Base-by-base conservation (phyloP, 208 protist genomes). In the Acanthamoeba healyi region DNA sequence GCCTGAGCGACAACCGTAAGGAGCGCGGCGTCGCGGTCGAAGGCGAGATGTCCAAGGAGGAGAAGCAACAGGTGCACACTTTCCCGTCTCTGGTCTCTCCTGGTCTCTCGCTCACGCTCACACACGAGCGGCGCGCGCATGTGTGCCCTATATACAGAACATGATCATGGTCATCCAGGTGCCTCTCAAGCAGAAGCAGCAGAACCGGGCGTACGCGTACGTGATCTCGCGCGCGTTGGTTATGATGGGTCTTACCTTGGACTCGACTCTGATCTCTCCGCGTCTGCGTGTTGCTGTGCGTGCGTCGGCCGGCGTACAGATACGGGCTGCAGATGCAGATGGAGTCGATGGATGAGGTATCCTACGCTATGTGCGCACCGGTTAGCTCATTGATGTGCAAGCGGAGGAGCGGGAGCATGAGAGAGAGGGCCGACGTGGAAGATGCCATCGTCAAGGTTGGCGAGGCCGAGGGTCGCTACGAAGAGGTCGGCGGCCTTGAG, bases 161-260 rank as follows among this genome's bases (percentile, higher is more conserved):
- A 72, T 94, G 49, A 94, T 94, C 51, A 84, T 94, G 70, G 58
- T 94, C 17, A 94, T 94, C 32, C 91, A 94, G 32, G 91, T 94
- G 26, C 91, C 91, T 3, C 77, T 94, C 14, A 94, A 94, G 79
- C 42, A 94, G 44, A 91, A 4, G 49, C 22, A 49, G 32, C 44
- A n/a, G 14, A 58, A 22, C 65, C 2, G 65, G 24, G 36, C 56
- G n/a, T 88, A 10, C 24, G 24, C 54, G 4, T 29, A n/a, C 54
- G 24, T 61, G 51, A 17, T 61, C 54, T 17, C 54, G 7, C 54
- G 17, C 54, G n/a, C n/a, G n/a, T n/a, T n/a, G n/a, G n/a, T n/a
- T n/a, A n/a, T n/a, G n/a, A n/a, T n/a, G n/a, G n/a, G n/a, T n/a
- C n/a, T n/a, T n/a, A n/a, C n/a, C n/a, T n/a, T n/a, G n/a, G n/a